These are phyloP conservation scores for Triangularia verruculosa DNA, from an alignment of 2,329 filamentous ascomycete species.

Conservation along the genomic window DNA sequence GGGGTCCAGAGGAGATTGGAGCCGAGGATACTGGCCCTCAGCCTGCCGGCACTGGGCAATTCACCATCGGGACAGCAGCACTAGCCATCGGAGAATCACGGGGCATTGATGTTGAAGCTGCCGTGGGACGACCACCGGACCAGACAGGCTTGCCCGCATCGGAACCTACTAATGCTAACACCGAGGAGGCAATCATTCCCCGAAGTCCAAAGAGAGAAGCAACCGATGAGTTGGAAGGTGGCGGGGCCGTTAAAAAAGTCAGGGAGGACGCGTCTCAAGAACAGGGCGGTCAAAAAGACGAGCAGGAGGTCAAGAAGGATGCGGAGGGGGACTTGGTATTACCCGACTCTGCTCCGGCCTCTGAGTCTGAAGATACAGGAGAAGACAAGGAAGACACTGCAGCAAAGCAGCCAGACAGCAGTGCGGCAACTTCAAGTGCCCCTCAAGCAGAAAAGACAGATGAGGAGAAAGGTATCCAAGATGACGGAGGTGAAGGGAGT, in stretches of 20 bases:
- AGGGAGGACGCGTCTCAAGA: conserved; percentile 39
- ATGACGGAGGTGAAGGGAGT: not conserved
- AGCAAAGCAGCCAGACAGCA: not conserved
- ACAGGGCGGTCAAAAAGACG: not conserved
- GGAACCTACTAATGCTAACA: conserved; percentile 25
- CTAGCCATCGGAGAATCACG: conserved; percentile 43
- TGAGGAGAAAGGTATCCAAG: not conserved
- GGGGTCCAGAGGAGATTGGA: conserved; percentile 81
- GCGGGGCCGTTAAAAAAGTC: conserved; percentile 44
- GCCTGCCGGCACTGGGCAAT: conserved; percentile 38
- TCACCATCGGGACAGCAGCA: not conserved
- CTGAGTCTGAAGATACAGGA: not conserved
- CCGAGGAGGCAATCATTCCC: conserved; percentile 27
- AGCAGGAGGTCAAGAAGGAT: not conserved
- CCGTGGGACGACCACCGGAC: conserved; percentile 52
- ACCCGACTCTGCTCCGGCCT: not conserved
- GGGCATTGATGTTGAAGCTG: conserved; percentile 59
- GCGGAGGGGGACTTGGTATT: not conserved
- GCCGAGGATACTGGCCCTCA: conserved; percentile 84
- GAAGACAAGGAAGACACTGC: not conserved
- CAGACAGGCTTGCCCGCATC: conserved; percentile 27
- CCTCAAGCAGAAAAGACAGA: not conserved
- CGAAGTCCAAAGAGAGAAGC: conserved; percentile 54
- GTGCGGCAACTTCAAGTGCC: not conserved
- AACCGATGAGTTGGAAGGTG: conserved; percentile 43